Evolutionary conservation across 345 rosid species (phyloP), one percentile per base, ranked within the genome.

Genomic region (Pugionium cornutum): DNA sequence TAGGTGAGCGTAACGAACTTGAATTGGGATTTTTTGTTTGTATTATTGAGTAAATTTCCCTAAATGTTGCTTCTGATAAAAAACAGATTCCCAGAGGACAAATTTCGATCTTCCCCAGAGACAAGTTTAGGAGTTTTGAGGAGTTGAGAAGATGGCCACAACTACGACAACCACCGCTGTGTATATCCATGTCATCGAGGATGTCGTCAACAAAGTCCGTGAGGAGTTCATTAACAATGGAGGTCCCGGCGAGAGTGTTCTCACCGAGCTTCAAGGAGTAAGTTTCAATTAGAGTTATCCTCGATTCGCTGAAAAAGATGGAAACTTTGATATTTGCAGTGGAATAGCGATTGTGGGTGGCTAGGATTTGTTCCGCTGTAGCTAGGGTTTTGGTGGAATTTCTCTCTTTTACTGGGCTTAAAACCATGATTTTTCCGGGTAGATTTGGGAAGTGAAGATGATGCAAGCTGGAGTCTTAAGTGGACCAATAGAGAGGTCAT

Each of bases 371-470:
- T 71, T 77, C 82, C 64, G 51, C 4, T 52, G 44, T 9, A 34
- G 45, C 55, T 48, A 78, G 75, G 84, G 86, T 81, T 81, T 83
- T 66, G 6, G 4, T 50, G 45, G 33, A 47, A 26, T 3, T 51
- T 62, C 5, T 46, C 18, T 37, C 57, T 36, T 64, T 31, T 33
- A 2, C 18, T 18, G 18, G 18, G 18, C 18, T 7, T 3, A 28
- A 42, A 10, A 27, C 44, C 30, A 33, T 37, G 18, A 53, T 60
- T 58, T 18, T 18, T 18, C 18, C 58, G 63, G 44, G 32, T 72
- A 91, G 99, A 78, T 89, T 57, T 95, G 99, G 99, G 97, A 89
- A 75, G 59, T 76, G 80, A 95, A 95, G 80, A 87, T 95, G 99
- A 85, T 85, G 84, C 92, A 85, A 73, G 97, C 99, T 10, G 89